Base-by-base conservation (phyloP, 2,329 filamentous ascomycete genomes). In the Diatrype stigma region DNA sequence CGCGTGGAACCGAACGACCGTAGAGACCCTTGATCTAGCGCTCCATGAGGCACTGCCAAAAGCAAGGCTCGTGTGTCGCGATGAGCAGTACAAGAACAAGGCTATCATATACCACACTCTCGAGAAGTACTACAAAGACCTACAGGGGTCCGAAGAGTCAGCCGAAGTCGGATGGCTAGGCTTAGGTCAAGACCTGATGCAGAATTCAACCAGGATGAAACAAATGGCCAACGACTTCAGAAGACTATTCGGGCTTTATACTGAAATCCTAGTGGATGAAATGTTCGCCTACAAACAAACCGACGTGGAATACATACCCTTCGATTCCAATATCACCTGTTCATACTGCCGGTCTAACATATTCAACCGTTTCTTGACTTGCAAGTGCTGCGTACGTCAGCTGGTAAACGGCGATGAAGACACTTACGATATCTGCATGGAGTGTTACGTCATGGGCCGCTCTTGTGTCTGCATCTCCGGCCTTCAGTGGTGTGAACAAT, bases 31-130 rank as follows among this genome's bases (percentile, higher is more conserved):
- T 3, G 87, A 93, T 57, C 76, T 95, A 67, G 94, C 93, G 1
- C 69, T 97, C 19, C 80, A 85, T 52, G 94, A 97, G 72, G 91
- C 93, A 1, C 77, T 99, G 2, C 91, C 92, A 0, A 90, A 91
- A 60, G 90, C 92, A 10, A 83, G 91, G 12, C 82, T 96, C 59
- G 93, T 97, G 2, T 97, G 94, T 65, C 87, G 94, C 35, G 94
- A 99, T 59, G 94, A 99, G 67, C 93, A 97, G 68, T 99, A 99
- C 76, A 97, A 97, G 68, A 96, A 96, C 73, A 97, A 97, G 67
- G 90, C 92, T 5, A 96, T 97, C 51, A 79, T 96, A 42, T 96
- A 92, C 68, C 96, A 86, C 65, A 90, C 91, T 0, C 76, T 97
- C 3, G 74, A 86, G 11, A 94, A 91, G 62, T 97, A 97, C 66